Conservation (phyloP, 768 basidiomycete species). For the Epithele typhae region DNA sequence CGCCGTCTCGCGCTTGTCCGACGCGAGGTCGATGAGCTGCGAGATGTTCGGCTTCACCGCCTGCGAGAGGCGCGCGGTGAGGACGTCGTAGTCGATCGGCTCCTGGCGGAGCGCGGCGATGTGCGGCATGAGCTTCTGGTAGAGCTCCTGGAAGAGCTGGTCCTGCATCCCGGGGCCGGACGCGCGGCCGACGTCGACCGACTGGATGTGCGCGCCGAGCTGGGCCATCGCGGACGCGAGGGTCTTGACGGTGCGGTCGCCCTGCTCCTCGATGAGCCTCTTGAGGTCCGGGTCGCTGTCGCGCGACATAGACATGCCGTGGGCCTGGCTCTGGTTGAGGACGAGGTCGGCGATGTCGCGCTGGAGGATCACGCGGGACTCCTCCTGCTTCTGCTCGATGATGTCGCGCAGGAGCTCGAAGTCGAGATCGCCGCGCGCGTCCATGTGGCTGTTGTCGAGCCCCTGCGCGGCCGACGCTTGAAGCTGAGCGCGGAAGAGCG, state of each 20-base stretch:
- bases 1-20: slow-evolving; percentile 86
- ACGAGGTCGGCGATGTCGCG: slow-evolving; percentile 53
- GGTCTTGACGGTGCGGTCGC: slow-evolving; percentile 51
- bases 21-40: slow-evolving; percentile 84
- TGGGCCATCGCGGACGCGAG: slow-evolving; percentile 57
- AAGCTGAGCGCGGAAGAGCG: slow-evolving; percentile 64
- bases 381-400: slow-evolving; percentile 62
- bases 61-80: slow-evolving; percentile 73
- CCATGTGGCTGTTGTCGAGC: slow-evolving; percentile 58
- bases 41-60: slow-evolving; percentile 88
- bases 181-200: slow-evolving; percentile 37
- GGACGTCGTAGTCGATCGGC: slow-evolving; percentile 70
- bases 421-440: slow-evolving; percentile 75
- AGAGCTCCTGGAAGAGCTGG: slow-evolving; percentile 55
- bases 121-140: slow-evolving; percentile 53
- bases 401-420: slow-evolving; percentile 70
- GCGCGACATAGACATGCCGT: not conserved
- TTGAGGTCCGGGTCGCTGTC: slow-evolving; percentile 14
- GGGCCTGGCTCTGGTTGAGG: slow-evolving; percentile 32
- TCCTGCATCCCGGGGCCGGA: slow-evolving; percentile 47
- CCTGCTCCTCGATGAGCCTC: slow-evolving; percentile 52
- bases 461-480: slow-evolving; percentile 56
- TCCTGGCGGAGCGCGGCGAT: slow-evolving; percentile 60
- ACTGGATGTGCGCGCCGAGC: slow-evolving; percentile 54
- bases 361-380: slow-evolving; percentile 53